Evolutionary conservation across 2,329 filamentous ascomycete genomes (phyloP).

Genomic region (Cytospora chrysosperma): DNA sequence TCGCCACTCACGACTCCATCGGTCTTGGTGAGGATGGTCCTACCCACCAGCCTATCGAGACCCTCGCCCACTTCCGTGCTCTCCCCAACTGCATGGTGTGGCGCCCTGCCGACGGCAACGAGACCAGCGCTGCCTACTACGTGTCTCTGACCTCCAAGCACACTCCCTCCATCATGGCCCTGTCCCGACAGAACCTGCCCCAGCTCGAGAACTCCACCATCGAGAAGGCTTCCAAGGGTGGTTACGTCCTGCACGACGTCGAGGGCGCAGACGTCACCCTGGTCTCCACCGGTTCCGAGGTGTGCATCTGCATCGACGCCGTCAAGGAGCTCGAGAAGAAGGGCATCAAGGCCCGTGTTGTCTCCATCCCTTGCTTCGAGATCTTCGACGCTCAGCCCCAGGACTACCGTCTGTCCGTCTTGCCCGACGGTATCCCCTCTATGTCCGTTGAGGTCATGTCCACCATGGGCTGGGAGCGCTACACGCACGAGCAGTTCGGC

Average conservation of each 20-base stretch:
- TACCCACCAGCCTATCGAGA: constrained; percentile 99
- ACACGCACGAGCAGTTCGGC: constrained; percentile 98
- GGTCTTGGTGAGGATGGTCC: constrained; percentile 98
- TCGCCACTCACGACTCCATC: constrained; percentile 98
- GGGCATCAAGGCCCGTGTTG: constrained; percentile 83
- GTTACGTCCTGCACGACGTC: constrained; percentile 84
- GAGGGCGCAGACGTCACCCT: constrained; percentile 84
- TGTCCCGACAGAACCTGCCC: constrained; percentile 97
- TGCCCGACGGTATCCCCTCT: constrained; percentile 91
- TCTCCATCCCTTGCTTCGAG: constrained; percentile 95
- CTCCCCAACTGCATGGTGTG: constrained; percentile 99
- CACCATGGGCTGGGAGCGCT: constrained; percentile 98
- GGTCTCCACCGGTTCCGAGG: constrained; percentile 94
- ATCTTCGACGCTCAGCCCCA: constrained; percentile 92
- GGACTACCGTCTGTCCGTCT: constrained; percentile 89
- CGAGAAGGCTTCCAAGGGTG: constrained; percentile 88
- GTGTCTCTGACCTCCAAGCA: constrained; percentile 84
- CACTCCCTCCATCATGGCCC: constrained; percentile 89
- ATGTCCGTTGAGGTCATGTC: constrained; percentile 95
- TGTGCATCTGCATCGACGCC: constrained; percentile 88
- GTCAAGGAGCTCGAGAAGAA: constrained; percentile 90
- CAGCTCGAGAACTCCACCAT: constrained; percentile 94
- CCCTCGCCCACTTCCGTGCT: constrained; percentile 95
- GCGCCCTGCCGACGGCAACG: constrained; percentile 97
- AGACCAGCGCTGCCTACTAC: constrained; percentile 98